Base-by-base conservation (phyloP, 2,329 filamentous ascomycete genomes). In the Neoscytalidium dimidiatum region DNA sequence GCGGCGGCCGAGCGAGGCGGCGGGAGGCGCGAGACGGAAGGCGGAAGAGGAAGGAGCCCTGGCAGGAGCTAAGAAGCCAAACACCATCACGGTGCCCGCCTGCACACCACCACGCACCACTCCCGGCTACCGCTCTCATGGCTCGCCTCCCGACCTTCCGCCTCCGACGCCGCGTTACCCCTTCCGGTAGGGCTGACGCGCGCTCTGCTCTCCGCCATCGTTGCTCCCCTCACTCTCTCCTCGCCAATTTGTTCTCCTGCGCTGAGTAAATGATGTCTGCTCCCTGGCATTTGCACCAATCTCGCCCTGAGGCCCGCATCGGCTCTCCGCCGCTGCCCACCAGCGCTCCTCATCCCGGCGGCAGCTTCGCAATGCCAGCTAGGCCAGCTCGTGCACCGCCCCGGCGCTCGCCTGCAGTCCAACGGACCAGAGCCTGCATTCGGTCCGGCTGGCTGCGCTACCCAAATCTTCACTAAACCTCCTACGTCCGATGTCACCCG, bases 401-500 rank as follows among this genome's bases (percentile, higher is more conserved):
- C 26, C 53, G 35, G 53, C 38, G 29, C 17, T 44, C 53, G 35
- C 38, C 38, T 57, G 35, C 17, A 56, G 13, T 9, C n/a, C 13
- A 17, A 5, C 38, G 38, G n/a, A n/a, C 21, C 4, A 52, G 49
- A 21, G 28, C 31, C 21, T 28, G 19, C 53, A 58, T 58, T 58
- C 53, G 53, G 53, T 46, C 41, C 56, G 56, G 56, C n/a, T 60
- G 38, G 41, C 23, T 28, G 33, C 33, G 51, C 52, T 46, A 31
- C 38, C 38, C 53, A 58, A 13, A 9, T 14, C 38, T 26, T 46
- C 38, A 60, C 28, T 46, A 46, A 60, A 21, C 23, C 56, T 60
- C 56, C 56, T 60, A 23, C 41, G 26, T 46, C 56, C 26, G 41
- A 60, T 33, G 56, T 44, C n/a, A 29, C 35, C 52, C 53, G 53